Conservation (phyloP, 176 grass and related monocot species). For the Saccharum spontaneum region DNA sequence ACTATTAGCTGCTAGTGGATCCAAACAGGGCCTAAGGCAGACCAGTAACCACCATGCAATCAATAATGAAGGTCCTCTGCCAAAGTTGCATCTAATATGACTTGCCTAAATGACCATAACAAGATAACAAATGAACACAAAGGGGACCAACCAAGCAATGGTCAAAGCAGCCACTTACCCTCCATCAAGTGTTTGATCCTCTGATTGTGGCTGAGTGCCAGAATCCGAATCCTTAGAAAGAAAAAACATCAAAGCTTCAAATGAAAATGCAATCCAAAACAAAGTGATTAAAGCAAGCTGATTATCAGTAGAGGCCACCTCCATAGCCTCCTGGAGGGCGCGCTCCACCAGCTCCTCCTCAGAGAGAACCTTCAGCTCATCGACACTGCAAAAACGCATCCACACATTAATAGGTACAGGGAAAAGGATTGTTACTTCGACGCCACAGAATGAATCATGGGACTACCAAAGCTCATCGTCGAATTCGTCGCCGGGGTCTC, state of each 20-base stretch:
- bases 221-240: constrained; percentile 28
- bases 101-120: constrained; percentile 32
- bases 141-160: constrained; percentile 10
- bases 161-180: constrained; percentile 34
- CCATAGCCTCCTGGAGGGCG: too few species aligned
- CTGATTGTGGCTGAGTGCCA: background rate
- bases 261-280: too few species aligned
- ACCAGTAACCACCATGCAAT: too few species aligned
- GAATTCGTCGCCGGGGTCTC: constrained; percentile 42
- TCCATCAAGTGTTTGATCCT: constrained; percentile 34
- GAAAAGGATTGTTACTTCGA: background rate
- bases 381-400: constrained; percentile 39
- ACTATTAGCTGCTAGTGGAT: too few species aligned
- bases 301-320: too few species aligned
- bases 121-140: constrained; percentile 37
- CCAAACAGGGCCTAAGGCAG: too few species aligned
- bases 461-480: constrained; percentile 73
- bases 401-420: background rate
- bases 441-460: background rate
- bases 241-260: background rate
- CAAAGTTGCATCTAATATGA: constrained; percentile 23
- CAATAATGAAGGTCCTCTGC: background rate
- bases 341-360: too few species aligned
- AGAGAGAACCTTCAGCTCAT: constrained; percentile 77
- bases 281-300: too few species aligned